Evolutionary conservation across 2,329 filamentous ascomycete species (phyloP), one percentile per base, ranked within the genome.

Genomic region (Tolypocladium inflatum): DNA sequence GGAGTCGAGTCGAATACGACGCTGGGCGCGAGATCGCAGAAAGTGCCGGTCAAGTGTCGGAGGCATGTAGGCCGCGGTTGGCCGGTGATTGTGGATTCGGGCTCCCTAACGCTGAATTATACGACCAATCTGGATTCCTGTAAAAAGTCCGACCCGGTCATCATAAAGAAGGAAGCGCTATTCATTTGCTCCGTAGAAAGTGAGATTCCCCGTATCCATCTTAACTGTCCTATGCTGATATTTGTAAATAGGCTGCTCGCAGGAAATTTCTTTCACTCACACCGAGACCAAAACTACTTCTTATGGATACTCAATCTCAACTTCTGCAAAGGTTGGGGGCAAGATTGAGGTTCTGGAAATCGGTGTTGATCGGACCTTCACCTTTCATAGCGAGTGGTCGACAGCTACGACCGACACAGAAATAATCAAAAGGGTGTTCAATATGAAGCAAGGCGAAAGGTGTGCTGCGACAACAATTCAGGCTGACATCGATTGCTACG

Each of bases 61-160:
- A 2, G 0, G 1, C 19, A 1, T 8, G 2, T n/a, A 9, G 39
- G 39, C 8, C 39, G 39, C 9, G 39, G n/a, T n/a, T 43, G 41
- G 41, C 8, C 8, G n/a, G 1, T n/a, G 4, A 19, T 42, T 8
- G 1, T n/a, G 19, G 5, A 5, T 10, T 1, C 6, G 3, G 39
- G 39, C 39, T 21, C 41, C n/a, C 41, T 43, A 9, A 21, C 9
- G 6, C 3, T 43, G n/a, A n/a, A 9, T 10, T 11, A 21, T n/a
- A 43, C 3, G 19, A 21, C 41, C 7, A 21, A 21, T 0, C 9
- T 43, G 19, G 41, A 43, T 15, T 21, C 9, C n/a, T 43, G 41
- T 19, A 21, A 21, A 7, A 43, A 43, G n/a, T 43, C 41, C 8
- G n/a, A 4, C n/a, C 41, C 41, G 4, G 7, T 43, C n/a, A 10